A percentile compares a stretch with the other conserved stretches of the same genome.
These are phyloP conservation scores for Mercurialis annua DNA, from an alignment of 345 rosid species.

Conservation along the genomic window DNA sequence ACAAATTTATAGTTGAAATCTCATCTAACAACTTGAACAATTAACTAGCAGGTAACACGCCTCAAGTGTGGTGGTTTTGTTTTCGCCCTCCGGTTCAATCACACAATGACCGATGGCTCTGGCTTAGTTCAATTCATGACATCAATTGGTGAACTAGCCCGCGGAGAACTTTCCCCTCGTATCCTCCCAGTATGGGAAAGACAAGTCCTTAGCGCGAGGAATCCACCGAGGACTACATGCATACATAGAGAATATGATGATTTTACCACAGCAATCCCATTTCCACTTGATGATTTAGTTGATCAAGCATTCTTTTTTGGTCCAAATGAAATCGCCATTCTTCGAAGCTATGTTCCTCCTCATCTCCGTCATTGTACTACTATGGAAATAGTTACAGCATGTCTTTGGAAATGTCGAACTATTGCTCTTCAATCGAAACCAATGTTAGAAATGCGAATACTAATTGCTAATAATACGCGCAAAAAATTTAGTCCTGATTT, in stretches of 20 bases:
- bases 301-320: conserved; percentile 19
- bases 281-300: conserved; percentile 8
- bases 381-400: conserved; percentile 23
- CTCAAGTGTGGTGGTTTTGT: conserved; percentile 24
- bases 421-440: conserved; percentile 16
- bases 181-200: conserved; percentile 23
- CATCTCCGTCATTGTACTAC: conserved; percentile 12
- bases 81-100: conserved; percentile 19
- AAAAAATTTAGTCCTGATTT: background rate
- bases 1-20: too few species aligned
- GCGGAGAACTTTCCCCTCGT: conserved; percentile 9
- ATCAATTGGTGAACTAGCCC: conserved; percentile 15
- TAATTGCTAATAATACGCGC: conserved; percentile 3
- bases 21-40: too few species aligned
- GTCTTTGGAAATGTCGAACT: conserved; percentile 32
- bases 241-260: conserved; percentile 16
- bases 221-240: conserved; percentile 19
- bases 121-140: conserved; percentile 19
- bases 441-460: conserved; percentile 12
- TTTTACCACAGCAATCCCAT: background rate
- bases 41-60: conserved; percentile 18
- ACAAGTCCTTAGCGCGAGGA: conserved; percentile 7
- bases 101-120: conserved; percentile 15
- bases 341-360: conserved; percentile 1
- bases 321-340: conserved; percentile 1